Percentiles rank a stretch among this genome's conserved stretches.
Conservation (phyloP, 768 basidiomycete species). For the Porpolomopsis calyptriformis region DNA sequence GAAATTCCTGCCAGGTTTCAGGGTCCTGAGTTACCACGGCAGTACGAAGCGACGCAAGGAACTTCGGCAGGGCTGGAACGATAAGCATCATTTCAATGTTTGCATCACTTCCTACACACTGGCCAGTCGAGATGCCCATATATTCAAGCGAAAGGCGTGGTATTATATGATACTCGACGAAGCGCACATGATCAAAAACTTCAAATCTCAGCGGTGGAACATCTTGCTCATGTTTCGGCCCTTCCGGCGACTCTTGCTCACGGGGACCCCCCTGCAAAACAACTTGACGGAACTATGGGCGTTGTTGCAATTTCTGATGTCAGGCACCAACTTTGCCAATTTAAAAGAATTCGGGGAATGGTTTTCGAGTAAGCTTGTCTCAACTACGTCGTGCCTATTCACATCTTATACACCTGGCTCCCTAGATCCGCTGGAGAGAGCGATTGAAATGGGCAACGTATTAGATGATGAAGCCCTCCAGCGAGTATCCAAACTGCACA, state of each 20-base stretch:
- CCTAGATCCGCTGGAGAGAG: conserved; percentile 84
- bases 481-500: conserved; percentile 81
- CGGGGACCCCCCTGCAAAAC: conserved; percentile 94
- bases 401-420: not conserved
- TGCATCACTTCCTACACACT: conserved; percentile 92
- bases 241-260: conserved; percentile 78
- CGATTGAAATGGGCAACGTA: conserved; percentile 72
- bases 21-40: conserved; percentile 84
- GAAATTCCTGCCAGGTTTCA: conserved; percentile 86
- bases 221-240: conserved; percentile 81
- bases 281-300: conserved; percentile 96
- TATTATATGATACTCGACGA: conserved; percentile 96
- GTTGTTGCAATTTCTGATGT: conserved; percentile 88
- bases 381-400: not conserved
- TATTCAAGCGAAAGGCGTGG: conserved; percentile 89
- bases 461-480: conserved; percentile 78
- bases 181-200: conserved; percentile 98
- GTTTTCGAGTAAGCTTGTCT: conserved; percentile 76
- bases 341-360: conserved; percentile 90
- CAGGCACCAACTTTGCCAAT: conserved; percentile 80
- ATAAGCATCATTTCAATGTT: conserved; percentile 83
- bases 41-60: conserved; percentile 82
- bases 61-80: conserved; percentile 82
- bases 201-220: conserved; percentile 89
- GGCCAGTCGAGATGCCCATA: conserved; percentile 81